These are phyloP conservation scores for Exophiala phaeomuriformis DNA, from an alignment of 2,329 filamentous ascomycete genomes.

Conservation along the genomic window DNA sequence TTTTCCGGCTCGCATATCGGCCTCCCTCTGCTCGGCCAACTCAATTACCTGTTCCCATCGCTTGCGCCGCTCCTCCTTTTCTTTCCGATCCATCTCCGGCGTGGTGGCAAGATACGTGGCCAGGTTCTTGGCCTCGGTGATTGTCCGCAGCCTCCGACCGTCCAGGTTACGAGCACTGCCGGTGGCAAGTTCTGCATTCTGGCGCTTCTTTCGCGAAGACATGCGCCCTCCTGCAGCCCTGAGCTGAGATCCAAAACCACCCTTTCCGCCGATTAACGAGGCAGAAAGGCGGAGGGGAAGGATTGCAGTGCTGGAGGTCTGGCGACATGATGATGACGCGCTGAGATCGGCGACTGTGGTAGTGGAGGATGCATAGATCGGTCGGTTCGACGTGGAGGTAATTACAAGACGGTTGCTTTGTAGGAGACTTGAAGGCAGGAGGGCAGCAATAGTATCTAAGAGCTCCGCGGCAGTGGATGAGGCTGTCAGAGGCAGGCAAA, in stretches of 20 bases:
- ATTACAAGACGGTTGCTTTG: constrained; percentile 57
- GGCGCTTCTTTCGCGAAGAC: constrained; percentile 81
- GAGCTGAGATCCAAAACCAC: constrained; percentile 94
- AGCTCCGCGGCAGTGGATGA: constrained; percentile 62
- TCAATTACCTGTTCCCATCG: constrained; percentile 87
- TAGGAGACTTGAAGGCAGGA: constrained; percentile 51
- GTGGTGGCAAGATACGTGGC: constrained; percentile 94
- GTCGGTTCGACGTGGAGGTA: constrained; percentile 72
- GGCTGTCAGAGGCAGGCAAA: constrained; percentile 64
- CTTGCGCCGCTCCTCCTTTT: constrained; percentile 76
- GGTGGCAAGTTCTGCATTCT: constrained; percentile 50
- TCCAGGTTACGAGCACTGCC: constrained; percentile 90
- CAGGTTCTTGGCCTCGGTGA: constrained; percentile 89
- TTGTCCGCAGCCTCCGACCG: constrained; percentile 78
- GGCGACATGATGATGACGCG: constrained; percentile 8
- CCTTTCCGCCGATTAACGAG: constrained; percentile 84
- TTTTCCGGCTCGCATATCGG: constrained; percentile 68
- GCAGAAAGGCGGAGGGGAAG: constrained; percentile 74
- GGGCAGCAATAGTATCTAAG: constrained; percentile 51
- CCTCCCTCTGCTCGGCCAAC: constrained; percentile 70
- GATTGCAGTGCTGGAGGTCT: constrained; percentile 53
- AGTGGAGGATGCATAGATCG: constrained; percentile 49
- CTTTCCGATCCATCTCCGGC: constrained; percentile 91
- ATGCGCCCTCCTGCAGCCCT: constrained; percentile 95
- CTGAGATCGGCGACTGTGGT: constrained; percentile 24